Conservation (phyloP, 2,329 filamentous ascomycete genomes). For the Aspergillus oerlinghausenensis region DNA sequence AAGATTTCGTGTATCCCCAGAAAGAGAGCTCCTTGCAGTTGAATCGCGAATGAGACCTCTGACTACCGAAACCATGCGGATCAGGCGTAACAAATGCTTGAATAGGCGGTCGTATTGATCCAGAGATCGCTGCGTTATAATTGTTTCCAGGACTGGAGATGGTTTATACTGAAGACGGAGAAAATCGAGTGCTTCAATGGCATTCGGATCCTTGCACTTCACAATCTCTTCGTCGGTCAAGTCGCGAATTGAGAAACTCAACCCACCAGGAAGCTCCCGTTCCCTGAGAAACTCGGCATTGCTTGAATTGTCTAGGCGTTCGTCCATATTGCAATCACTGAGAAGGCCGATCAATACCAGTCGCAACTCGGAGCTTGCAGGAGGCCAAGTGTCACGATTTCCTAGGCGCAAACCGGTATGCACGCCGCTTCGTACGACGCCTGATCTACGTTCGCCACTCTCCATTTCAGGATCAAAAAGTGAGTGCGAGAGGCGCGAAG, state of each 20-base stretch:
- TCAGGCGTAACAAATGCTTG: slow-evolving; percentile 68
- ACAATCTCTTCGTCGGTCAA: slow-evolving; percentile 74
- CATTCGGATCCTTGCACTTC: slow-evolving; percentile 74
- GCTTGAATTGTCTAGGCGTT: slow-evolving; percentile 15
- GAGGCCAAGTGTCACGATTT: slow-evolving; percentile 82
- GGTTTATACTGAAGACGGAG: slow-evolving; percentile 80
- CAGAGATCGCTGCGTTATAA: slow-evolving; percentile 68
- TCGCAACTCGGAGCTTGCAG: slow-evolving; percentile 87
- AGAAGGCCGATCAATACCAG: slow-evolving; percentile 83
- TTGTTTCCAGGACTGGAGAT: slow-evolving; percentile 62
- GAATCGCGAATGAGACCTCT: slow-evolving; percentile 60
- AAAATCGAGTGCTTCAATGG: slow-evolving; percentile 88
- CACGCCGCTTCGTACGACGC: slow-evolving; percentile 63
- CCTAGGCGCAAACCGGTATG: slow-evolving; percentile 79
- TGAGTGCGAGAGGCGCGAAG: slow-evolving; percentile 71
- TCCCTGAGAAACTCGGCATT: slow-evolving; percentile 20
- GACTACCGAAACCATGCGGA: slow-evolving; percentile 74
- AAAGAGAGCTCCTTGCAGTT: slow-evolving; percentile 32
- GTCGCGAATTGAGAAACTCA: slow-evolving; percentile 81
- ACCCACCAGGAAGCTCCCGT: slow-evolving; percentile 57
- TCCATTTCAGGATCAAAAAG: slow-evolving; percentile 81
- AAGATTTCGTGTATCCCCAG: slow-evolving; percentile 35
- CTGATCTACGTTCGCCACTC: slow-evolving; percentile 68
- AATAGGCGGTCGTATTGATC: slow-evolving; percentile 84
- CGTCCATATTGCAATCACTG: slow-evolving; percentile 56